Evolutionary conservation across 2,329 filamentous ascomycete genomes (phyloP).

Genomic region (Simplicillium aogashimaense): DNA sequence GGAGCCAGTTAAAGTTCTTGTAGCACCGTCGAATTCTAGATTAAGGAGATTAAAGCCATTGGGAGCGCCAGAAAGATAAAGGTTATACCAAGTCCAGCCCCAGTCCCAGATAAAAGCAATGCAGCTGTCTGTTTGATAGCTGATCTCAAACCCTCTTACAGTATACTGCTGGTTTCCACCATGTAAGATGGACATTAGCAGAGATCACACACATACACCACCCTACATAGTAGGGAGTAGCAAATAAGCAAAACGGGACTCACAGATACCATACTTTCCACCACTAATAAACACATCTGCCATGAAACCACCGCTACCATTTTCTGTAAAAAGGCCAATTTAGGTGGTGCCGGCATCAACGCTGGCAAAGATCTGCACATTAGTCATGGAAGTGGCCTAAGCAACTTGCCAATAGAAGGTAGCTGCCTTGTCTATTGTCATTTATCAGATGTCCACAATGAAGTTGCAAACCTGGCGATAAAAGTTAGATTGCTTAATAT

Average conservation of each 20-base stretch:
- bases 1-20: not conserved
- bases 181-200: not conserved
- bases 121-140: not conserved
- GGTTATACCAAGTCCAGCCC: constrained; percentile 3
- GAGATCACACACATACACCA: no score
- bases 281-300: constrained; percentile 1
- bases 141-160: constrained; percentile 1
- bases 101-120: constrained; percentile 7
- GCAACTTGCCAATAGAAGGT: constrained; percentile 1
- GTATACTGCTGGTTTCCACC: constrained; percentile 6
- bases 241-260: not conserved
- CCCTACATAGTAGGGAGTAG: not conserved
- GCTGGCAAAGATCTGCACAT: constrained; percentile 2
- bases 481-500: constrained; percentile 4
- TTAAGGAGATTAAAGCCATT: not conserved
- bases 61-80: not conserved
- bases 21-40: not conserved
- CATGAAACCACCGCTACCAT: constrained; percentile 2
- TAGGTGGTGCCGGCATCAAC: not conserved
- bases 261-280: constrained; percentile 1
- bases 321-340: constrained; percentile 1
- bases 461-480: constrained; percentile 7
- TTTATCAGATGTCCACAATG: constrained; percentile 4
- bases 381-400: constrained; percentile 1
- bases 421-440: not conserved